A percentile compares a stretch with the other conserved stretches of the same genome.
Conservation (phyloP, 805 yeast genomes). For the Yamadazyma nakazawae region DNA sequence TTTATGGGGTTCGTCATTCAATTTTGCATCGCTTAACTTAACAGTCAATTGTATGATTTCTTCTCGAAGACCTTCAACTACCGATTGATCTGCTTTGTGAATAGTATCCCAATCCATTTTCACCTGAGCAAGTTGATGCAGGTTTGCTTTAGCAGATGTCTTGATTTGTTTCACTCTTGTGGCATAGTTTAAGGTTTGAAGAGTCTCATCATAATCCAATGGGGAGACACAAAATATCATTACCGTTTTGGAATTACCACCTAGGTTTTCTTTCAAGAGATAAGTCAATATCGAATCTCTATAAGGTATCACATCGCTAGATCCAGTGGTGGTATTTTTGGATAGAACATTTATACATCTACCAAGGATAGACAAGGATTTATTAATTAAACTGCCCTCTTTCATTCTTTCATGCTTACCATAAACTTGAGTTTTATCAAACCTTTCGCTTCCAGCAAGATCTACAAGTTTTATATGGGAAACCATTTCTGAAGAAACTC, state of each 20-base stretch:
- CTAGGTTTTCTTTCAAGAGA: constrained; percentile 68
- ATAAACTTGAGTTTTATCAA: constrained; percentile 57
- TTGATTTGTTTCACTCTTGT: constrained; percentile 68
- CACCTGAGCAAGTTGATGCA: constrained; percentile 21
- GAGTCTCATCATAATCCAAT: constrained; percentile 70
- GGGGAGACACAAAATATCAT: constrained; percentile 88
- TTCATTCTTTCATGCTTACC: constrained; percentile 53
- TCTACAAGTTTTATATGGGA: constrained; percentile 72
- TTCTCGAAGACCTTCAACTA: constrained; percentile 24
- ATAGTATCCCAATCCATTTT: constrained; percentile 34
- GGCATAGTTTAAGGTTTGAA: constrained; percentile 76
- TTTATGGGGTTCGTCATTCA: background rate
- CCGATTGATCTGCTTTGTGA: constrained; percentile 22
- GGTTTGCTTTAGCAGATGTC: constrained; percentile 52
- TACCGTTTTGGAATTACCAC: constrained; percentile 84
- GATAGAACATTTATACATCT: constrained; percentile 53
- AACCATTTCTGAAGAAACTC: constrained; percentile 44
- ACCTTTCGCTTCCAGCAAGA: constrained; percentile 80
- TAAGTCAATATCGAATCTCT: constrained; percentile 76
- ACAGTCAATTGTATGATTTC: constrained; percentile 31
- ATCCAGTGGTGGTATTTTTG: constrained; percentile 30
- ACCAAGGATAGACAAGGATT: constrained; percentile 74
- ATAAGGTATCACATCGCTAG: constrained; percentile 48
- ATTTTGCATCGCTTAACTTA: constrained; percentile 14
- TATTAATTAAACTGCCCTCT: constrained; percentile 77